Evolutionary conservation across 2,329 filamentous ascomycete genomes (phyloP), one percentile per base, ranked within the genome.

Genomic region (Alternaria sp.): DNA sequence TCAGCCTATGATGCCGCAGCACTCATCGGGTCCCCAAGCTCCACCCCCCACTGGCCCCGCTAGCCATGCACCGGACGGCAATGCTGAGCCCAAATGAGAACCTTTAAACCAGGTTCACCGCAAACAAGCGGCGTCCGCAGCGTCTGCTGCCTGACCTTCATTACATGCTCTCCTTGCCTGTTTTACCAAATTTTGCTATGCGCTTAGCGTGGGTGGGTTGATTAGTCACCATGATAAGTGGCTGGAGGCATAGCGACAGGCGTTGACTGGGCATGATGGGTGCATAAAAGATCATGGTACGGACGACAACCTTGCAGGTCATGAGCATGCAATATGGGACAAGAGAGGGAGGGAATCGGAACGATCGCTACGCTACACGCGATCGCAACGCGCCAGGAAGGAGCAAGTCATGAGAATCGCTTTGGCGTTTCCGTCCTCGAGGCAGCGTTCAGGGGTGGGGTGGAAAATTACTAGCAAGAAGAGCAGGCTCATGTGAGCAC

Each of bases 1-100:
- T n/a, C 79, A 81, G 55, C 80, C 80, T 15, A 81, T 81, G 79
- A 78, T 81, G 73, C 78, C 78, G 55, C 76, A 79, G 61, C 79
- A 81, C 59, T 80, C 78, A 18, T 75, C 80, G 60, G 77, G 75
- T 20, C 75, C 77, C 55, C 78, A 80, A 65, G 73, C 68, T 25
- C 75, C 74, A 15, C 77, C 74, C 12, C 77, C 77, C 10, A 72
- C 78, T 7, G 78, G 77, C 6, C 77, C 77, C 26, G 75, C 75
- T 30, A 75, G 68, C 33, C 77, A 79, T 61, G 76, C 66, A 15
- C 71, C 75, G 11, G 78, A 81, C 54, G 70, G 66, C 15, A 72
- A 61, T 55, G 78, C 78, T 11, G 78, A 81, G 61, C 71, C 71
- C 55, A 81, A 80, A 77, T 81, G 78, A 81, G 60, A 25, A n/a